Percentiles rank a stretch among this genome's conserved stretches.
Conservation (phyloP, 2,329 filamentous ascomycete genomes). For the Apiospora saccharicola region DNA sequence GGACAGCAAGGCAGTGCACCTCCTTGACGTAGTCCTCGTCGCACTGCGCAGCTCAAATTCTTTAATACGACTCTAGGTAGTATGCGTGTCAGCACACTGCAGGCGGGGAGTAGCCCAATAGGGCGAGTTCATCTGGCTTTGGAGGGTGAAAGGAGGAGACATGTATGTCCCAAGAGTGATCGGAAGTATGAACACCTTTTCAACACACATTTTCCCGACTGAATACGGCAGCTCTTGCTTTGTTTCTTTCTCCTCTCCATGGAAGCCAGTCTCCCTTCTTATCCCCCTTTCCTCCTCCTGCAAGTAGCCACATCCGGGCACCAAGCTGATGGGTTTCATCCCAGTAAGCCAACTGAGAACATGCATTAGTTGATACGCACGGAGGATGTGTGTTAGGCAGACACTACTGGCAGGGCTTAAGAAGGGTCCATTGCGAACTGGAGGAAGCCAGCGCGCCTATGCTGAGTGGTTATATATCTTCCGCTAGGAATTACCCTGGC, state of each 20-base stretch:
- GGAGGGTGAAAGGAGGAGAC: not conserved
- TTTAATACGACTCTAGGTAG: conserved; percentile 7
- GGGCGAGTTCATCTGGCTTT: not conserved
- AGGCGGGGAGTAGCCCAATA: not conserved
- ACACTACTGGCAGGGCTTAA: not conserved
- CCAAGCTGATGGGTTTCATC: not conserved
- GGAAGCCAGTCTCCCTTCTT: not conserved
- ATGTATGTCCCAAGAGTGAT: not conserved
- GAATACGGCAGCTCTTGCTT: not conserved
- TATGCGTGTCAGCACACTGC: not conserved
- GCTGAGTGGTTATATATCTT: not conserved
- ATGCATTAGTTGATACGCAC: not conserved
- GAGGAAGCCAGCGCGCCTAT: not conserved
- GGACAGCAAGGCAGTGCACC: not conserved
- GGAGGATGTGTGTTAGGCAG: not conserved
- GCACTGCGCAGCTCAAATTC: not conserved
- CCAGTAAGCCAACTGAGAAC: not conserved
- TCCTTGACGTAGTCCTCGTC: not conserved
- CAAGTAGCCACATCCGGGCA: not conserved
- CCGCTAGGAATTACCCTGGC: no score
- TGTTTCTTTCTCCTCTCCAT: not conserved
- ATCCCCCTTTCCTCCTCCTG: not conserved
- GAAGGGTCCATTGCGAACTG: not conserved
- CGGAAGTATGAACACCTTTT: not conserved
- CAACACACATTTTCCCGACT: not conserved